Base-by-base conservation (phyloP, 495 filamentous ascomycete genomes). In the Podospora australis region DNA sequence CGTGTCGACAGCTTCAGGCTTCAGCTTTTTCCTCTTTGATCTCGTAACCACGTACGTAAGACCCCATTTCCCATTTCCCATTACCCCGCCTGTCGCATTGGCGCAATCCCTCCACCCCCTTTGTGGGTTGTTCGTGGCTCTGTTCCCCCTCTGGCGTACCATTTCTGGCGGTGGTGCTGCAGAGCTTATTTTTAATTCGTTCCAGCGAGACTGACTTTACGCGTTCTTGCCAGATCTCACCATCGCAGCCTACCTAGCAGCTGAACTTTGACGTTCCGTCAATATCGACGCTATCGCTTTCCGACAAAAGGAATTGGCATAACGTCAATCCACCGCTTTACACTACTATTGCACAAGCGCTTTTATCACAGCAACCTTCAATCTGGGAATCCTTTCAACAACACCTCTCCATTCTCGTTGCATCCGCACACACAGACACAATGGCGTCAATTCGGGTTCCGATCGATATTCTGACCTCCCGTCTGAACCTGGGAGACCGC, bases 371-470 rank as follows among this genome's bases (percentile, higher is more conserved):
- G 4, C 38, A 7, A 16, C 38, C 19, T 40, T 8, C 2, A 10
- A 19, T 46, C 36, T 36, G 13, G 22, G 35, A 26, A n/a, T 41
- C 41, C 42, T 26, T 41, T 22, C 29, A 13, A 43, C 7, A 9
- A 23, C 26, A 16, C 28, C 20, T 26, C 20, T 6, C 34, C n/a
- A 36, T 36, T n/a, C 11, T 36, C 36, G 36, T 13, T 22, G 35
- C 20, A 26, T 14, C 6, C n/a, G n/a, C 25, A 36, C 34, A 46
- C 20, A 40, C 20, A 54, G 21, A 46, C 55, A 60, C 36, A 53
- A 97, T 97, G 94, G 78, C 87, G 39, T 79, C 87, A 53, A 86
- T 97, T 55, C 84, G 84, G 72, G 90, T 98, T 55, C 92, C 92
- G 25, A 73, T 97, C 52, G 90, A 95, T 61, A 78, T 83, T 53